Evolutionary conservation across 352 stramenopile species (phyloP).

Genomic region (Phytophthora ramorum): DNA sequence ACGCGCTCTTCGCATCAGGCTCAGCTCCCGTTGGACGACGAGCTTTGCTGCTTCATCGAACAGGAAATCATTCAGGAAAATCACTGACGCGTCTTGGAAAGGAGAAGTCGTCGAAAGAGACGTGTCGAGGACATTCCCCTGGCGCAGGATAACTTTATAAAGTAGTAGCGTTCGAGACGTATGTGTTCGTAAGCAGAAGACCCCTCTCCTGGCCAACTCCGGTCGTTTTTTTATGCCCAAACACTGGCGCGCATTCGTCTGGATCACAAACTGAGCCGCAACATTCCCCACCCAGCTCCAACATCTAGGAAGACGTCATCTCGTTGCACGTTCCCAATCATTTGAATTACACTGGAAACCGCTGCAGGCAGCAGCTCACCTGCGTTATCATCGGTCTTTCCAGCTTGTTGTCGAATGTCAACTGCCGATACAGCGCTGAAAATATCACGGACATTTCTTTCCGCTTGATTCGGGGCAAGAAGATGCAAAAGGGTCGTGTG

Average conservation of each 20-base stretch:
- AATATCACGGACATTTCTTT: slow-evolving; percentile 7
- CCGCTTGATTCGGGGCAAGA: background rate
- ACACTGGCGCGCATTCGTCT: slow-evolving; percentile 6
- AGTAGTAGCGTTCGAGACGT: background rate
- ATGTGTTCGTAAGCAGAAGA: background rate
- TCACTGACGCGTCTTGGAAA: slow-evolving; percentile 4
- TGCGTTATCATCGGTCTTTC: slow-evolving; percentile 11
- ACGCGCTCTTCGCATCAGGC: slow-evolving; percentile 8
- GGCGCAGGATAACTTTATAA: slow-evolving; percentile 8
- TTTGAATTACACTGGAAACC: slow-evolving; percentile 9
- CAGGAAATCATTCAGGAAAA: slow-evolving; percentile 19
- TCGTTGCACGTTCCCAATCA: background rate
- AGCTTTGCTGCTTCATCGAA: slow-evolving; percentile 5
- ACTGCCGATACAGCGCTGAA: slow-evolving; percentile 6
- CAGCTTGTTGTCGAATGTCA: slow-evolving; percentile 9
- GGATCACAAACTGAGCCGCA: slow-evolving; percentile 4
- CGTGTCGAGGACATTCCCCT: slow-evolving; percentile 6
- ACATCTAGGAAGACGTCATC: slow-evolving; percentile 14
- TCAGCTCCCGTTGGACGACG: background rate
- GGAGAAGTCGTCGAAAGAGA: background rate
- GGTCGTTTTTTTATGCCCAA: slow-evolving; percentile 11
- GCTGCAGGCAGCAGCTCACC: slow-evolving; percentile 1
- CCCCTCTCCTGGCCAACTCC: background rate
- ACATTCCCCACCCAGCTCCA: slow-evolving; percentile 6
- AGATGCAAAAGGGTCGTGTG: background rate